These are phyloP conservation scores for Mycena kentingensis DNA, from an alignment of 768 basidiomycete species.

Conservation along the genomic window DNA sequence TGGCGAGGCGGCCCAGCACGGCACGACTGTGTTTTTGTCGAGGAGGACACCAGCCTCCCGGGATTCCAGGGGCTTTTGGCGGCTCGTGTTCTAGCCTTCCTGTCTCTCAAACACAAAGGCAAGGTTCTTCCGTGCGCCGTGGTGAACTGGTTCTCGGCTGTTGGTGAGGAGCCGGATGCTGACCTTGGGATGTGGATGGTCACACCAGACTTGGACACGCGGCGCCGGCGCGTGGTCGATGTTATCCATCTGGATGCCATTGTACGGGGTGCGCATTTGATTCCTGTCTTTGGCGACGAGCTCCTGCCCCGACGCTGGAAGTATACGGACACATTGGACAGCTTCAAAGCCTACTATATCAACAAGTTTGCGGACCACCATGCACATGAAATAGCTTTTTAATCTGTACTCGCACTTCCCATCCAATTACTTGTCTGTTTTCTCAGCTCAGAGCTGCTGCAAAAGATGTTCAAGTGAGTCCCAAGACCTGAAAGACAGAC, in stretches of 20 bases:
- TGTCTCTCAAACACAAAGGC: conserved; percentile 28
- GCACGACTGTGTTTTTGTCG: conserved; percentile 27
- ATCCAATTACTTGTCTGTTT: background rate
- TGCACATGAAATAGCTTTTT: conserved; percentile 23
- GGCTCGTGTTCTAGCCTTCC: conserved; percentile 28
- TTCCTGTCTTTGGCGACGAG: conserved; percentile 27
- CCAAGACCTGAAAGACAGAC: background rate
- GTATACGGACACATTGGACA: conserved; percentile 25
- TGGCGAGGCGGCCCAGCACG: conserved; percentile 15
- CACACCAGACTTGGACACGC: conserved; percentile 25
- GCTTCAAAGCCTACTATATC: conserved; percentile 30
- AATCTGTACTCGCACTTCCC: background rate
- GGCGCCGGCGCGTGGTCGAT: conserved; percentile 11
- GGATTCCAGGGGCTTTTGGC: conserved; percentile 28
- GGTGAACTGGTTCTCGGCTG: conserved; percentile 29
- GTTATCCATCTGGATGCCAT: conserved; percentile 36
- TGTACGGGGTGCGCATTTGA: conserved; percentile 33
- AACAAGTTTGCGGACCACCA: conserved; percentile 38
- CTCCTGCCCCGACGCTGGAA: conserved; percentile 24
- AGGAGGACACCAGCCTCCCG: conserved; percentile 16
- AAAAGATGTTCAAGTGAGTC: background rate
- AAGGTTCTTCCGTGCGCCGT: conserved; percentile 30
- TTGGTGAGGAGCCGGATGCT: conserved; percentile 23
- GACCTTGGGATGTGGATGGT: conserved; percentile 35
- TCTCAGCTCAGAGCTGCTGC: background rate